Base-by-base conservation (phyloP, 352 stramenopile species). In the Chrysophaeum taylorii region DNA sequence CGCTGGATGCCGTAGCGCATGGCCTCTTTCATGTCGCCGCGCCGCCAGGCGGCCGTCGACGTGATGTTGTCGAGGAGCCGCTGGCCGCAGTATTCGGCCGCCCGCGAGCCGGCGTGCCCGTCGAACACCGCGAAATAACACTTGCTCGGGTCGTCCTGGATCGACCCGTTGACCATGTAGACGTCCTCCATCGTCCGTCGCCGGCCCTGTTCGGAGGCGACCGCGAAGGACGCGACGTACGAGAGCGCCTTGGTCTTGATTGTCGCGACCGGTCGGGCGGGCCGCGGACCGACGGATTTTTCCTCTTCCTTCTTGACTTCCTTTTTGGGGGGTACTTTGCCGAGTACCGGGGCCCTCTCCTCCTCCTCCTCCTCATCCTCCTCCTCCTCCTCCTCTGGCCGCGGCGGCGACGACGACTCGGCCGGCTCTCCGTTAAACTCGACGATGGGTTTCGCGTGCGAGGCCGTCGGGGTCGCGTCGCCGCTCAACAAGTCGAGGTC, bases 41-140 rank as follows among this genome's bases (percentile, higher is more conserved):
- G 31, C 9, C 27, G 4, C 57, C 57, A 66, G 16, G 57, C 57
- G 1, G 57, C 57, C 57, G 57, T 66, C 33, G 33, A 9, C 16
- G 57, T 66, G 33, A 45, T 66, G 57, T 66, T 42, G 57, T 66
- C 57, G 14, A 66, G 57, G 33, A 66, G 23, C 12, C 57, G 57
- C 57, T 66, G 57, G 33, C 57, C 57, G 57, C 57, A 66, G 33
- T 73, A 61, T 25, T 67, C 16, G n/a, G 36, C 41, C 5, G 69
- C 69, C 2, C 54, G 48, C 4, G 52, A 45, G 16, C 69, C 69
- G 1, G 60, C 69, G 42, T 73, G 69, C 7, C 69, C 69, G 69
- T 73, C 69, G 60, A 73, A 73, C 25, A 73, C 42, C 7, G 12
- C 67, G 18, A 73, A 60, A 25, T 63, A 70, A 2, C 16, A 23